Conservation (phyloP, 805 yeast species). For the Yarrowia sp. region DNA sequence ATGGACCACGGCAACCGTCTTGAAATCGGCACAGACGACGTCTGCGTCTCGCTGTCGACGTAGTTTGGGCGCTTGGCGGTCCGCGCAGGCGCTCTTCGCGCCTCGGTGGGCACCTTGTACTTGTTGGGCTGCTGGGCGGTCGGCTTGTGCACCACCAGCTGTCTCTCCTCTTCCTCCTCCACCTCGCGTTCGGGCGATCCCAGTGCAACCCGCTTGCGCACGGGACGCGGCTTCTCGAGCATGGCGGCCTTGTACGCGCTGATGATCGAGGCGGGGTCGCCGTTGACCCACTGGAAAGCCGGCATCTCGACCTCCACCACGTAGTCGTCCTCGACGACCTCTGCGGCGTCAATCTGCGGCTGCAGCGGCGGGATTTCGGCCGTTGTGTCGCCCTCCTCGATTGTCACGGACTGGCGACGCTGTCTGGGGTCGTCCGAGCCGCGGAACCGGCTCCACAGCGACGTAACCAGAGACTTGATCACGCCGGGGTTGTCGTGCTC, state of each 20-base stretch:
- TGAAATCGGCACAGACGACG: background rate
- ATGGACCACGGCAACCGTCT: conserved; percentile 3
- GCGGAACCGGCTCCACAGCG: conserved; percentile 11
- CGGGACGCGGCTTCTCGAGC: background rate
- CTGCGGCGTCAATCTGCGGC: no score
- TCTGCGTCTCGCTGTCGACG: conserved; percentile 22
- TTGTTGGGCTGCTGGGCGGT: background rate
- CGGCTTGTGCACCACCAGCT: no score
- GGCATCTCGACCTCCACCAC: background rate
- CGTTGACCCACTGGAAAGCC: conserved; percentile 5
- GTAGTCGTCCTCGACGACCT: background rate
- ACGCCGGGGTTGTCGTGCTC: background rate
- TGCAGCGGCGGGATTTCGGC: background rate
- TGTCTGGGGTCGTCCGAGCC: background rate
- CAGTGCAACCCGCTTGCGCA: background rate
- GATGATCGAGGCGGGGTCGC: conserved; percentile 1
- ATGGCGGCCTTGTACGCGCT: conserved; percentile 13
- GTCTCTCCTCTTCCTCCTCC: background rate
- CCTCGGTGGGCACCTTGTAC: background rate
- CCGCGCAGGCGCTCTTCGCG: conserved; percentile 3
- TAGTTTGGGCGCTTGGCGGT: background rate
- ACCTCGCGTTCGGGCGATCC: background rate
- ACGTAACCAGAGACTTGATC: background rate
- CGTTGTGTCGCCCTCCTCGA: conserved; percentile 6
- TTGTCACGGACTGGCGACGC: conserved; percentile 12